Evolutionary conservation across 257 asterid species (phyloP), one percentile per base, ranked within the genome.

Genomic region (Solanum tacnaense): DNA sequence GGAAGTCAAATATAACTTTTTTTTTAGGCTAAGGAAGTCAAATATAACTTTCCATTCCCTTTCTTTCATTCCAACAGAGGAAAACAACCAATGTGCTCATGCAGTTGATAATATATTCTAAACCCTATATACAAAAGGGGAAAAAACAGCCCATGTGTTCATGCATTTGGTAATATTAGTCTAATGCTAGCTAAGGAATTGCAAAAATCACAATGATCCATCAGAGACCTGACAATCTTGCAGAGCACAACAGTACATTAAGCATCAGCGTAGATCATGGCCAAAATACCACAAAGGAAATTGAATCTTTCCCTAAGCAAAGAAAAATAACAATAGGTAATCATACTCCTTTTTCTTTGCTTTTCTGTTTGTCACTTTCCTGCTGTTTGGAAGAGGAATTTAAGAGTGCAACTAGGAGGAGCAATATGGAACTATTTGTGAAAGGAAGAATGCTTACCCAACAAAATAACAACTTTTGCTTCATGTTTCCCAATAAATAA

Each of bases 401-500:
- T 73, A 73, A 73, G 16, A 35, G 27, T 81, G 39, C 85, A 29
- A 29, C 68, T 81, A 29, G 68, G 68, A 81, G 41, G 39, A 46
- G 68, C 25, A 4, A 25, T 81, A 29, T 46, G 39, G 67, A 81
- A 46, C 41, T 16, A 81, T 70, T 27, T 70, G 15, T 78, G 75
- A 9, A 39, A 5, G 44, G 60, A 86, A 44, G 65, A 44, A 23
- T 13, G 62, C 94, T 93, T 94, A 96, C 98, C 99, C 99, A 96
- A 91, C 96, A 93, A 92, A 94, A 95, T 49, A 91, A 86, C 89
- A 96, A 87, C 92, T 90, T 93, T 71, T 88, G 89, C 89, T 87
- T 91, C 90, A 87, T 75, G 75, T 91, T 88, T 89, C 98, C 98
- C 92, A 96, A 90, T 89, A 96, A 88, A 90, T 93, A 93, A 76